A percentile compares a stretch with the other conserved stretches of the same genome.
phyloP scores from a whole-genome alignment of 2,329 filamentous ascomycete species.

The Alternaria dauci region DNA sequence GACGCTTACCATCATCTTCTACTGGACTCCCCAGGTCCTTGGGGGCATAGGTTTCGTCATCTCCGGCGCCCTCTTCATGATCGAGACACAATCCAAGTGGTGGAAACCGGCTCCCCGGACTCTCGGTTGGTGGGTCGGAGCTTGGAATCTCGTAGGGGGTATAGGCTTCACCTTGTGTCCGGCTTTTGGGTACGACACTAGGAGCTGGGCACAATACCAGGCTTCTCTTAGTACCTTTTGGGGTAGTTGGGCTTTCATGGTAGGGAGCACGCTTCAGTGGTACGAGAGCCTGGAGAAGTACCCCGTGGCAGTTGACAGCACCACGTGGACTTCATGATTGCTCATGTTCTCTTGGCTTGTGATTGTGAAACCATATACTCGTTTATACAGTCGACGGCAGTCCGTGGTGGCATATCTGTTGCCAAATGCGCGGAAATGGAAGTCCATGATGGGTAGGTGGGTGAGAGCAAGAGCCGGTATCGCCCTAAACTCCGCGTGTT shows the following conservation, averaged over 20 bases:
- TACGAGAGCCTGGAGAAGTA: conserved; percentile 46
- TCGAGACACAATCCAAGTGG: conserved; percentile 72
- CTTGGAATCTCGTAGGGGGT: conserved; percentile 65
- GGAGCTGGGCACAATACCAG: conserved; percentile 47
- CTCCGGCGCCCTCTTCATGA: conserved; percentile 67
- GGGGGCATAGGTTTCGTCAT: conserved; percentile 70
- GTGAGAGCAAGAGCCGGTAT: neutral
- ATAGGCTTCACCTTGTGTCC: conserved; percentile 65
- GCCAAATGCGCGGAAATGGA: neutral
- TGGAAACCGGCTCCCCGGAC: conserved; percentile 62
- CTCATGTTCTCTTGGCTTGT: too few relatives aligned
- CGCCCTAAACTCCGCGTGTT: neutral
- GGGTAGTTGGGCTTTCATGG: conserved; percentile 48
- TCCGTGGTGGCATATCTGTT: neutral
- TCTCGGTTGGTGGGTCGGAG: too few relatives aligned
- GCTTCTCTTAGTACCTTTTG: conserved; percentile 44
- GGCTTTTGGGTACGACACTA: conserved; percentile 44
- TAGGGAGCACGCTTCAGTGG: conserved; percentile 41
- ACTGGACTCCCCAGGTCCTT: conserved; percentile 69
- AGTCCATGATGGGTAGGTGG: neutral
- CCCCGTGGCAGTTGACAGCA: conserved; percentile 29
- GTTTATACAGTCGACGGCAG: neutral
- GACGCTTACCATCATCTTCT: conserved; percentile 62
- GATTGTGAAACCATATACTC: neutral
- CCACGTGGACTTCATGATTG: neutral